These are phyloP conservation scores for Trypanosoma boissoni DNA, from an alignment of 208 protist genomes.

Conservation along the genomic window DNA sequence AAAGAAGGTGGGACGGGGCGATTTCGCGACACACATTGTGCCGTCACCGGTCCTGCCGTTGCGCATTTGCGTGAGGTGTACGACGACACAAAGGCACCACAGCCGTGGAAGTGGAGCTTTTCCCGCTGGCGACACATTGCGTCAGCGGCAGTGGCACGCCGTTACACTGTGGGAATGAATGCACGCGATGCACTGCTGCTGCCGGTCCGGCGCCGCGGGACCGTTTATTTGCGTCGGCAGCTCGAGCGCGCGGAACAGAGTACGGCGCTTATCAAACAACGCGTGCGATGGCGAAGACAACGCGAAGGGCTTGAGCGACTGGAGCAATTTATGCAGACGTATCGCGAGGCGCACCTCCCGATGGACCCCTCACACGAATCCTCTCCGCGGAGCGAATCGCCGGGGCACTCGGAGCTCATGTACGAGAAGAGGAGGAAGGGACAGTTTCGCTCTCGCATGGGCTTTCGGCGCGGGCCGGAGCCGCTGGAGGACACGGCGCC, in stretches of 20 bases:
- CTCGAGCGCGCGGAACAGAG: constrained; percentile 38
- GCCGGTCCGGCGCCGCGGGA: constrained; percentile 20
- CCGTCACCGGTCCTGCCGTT: constrained; percentile 69
- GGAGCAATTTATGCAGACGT: background rate
- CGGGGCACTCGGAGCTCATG: no score
- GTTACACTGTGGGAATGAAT: constrained; percentile 36
- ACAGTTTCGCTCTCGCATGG: constrained; percentile 32
- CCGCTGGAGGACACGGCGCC: constrained; percentile 60
- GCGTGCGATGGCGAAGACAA: constrained; percentile 31
- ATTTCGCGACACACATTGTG: constrained; percentile 88
- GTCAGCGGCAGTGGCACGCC: constrained; percentile 44
- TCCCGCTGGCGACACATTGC: constrained; percentile 79
- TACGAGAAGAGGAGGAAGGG: constrained; percentile 50
- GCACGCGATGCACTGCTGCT: constrained; percentile 26
- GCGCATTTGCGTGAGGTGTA: constrained; percentile 80
- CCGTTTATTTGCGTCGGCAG: constrained; percentile 40
- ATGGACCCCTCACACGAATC: no score
- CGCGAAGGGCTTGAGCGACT: constrained; percentile 20
- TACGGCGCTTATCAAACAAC: constrained; percentile 26
- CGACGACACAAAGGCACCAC: constrained; percentile 81
- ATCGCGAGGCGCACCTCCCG: no score
- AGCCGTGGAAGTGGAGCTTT: constrained; percentile 79
- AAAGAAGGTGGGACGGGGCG: constrained; percentile 58
- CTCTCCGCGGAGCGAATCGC: no score
- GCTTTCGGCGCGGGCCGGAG: no score